phyloP scores from a whole-genome alignment of 2,329 filamentous ascomycete genomes.

The Helminthosporium solani region DNA sequence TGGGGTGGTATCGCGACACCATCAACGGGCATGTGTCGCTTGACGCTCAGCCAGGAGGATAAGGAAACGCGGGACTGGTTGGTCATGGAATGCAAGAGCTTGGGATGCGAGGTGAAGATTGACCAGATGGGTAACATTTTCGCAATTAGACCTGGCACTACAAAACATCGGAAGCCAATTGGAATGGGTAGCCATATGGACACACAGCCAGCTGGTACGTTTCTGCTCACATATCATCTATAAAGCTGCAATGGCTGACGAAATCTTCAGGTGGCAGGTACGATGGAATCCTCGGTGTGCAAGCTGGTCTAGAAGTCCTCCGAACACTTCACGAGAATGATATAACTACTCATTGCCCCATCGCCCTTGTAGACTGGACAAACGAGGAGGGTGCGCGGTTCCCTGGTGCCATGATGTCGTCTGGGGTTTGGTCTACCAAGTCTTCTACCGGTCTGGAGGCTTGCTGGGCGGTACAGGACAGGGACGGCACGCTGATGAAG shows the following conservation, averaged over 20 bases:
- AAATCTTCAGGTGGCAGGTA: conserved; percentile 59
- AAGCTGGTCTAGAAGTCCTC: conserved; percentile 54
- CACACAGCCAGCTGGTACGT: conserved; percentile 48
- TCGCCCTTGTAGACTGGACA: conserved; percentile 75
- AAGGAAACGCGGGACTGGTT: conserved; percentile 35
- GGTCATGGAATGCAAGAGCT: conserved; percentile 24
- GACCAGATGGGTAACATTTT: conserved; percentile 41
- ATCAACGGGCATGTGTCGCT: conserved; percentile 69
- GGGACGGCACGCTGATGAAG: conserved; percentile 55
- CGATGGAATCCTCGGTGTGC: conserved; percentile 73
- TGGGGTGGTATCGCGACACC: conserved; percentile 27
- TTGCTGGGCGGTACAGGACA: conserved; percentile 38
- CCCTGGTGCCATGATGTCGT: conserved; percentile 69
- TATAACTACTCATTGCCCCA: conserved; percentile 55
- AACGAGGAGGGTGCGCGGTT: conserved; percentile 81
- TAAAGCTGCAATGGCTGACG: too few relatives aligned
- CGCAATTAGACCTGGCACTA: conserved; percentile 27
- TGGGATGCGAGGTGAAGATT: conserved; percentile 35
- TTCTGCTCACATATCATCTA: neutral
- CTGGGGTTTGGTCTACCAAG: conserved; percentile 67
- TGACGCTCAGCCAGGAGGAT: conserved; percentile 54
- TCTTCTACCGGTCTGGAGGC: conserved; percentile 44
- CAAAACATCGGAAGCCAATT: conserved; percentile 52
- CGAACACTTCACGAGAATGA: conserved; percentile 39
- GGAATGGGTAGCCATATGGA: conserved; percentile 53